Evolutionary conservation across 352 stramenopile genomes (phyloP), one percentile per base, ranked within the genome.

Genomic region (Pythium monospermum): DNA sequence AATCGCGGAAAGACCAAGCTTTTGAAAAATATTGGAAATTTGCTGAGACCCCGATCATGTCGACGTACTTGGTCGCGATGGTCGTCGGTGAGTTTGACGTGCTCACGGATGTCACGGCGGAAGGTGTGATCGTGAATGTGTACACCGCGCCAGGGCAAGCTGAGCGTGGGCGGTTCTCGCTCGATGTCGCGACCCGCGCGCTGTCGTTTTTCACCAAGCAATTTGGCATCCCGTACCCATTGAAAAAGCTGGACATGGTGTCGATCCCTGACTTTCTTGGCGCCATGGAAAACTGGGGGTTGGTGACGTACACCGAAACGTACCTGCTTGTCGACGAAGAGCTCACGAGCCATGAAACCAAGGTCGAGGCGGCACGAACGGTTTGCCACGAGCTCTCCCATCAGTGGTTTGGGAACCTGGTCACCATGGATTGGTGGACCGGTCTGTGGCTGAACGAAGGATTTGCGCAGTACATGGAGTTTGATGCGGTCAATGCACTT

Each of bases 231-330:
- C 65, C 74, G 6, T 99, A 99, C 73, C 96, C 96, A n/a, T 66
- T 99, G 13, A 96, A 97, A 36, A 99, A 99, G 74, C 72, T 98
- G 56, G 96, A 99, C 68, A 98, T 99, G 92, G 78, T 98, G 16
- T 83, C 87, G 27, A 97, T 98, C 55, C 87, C 90, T 7, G 91
- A 98, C 49, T 98, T 98, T 46, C 47, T 79, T 44, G 97, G 97
- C 61, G 86, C 97, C 59, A 96, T 98, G 95, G 94, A 96, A 77
- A 96, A 96, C 71, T 95, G 87, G 91, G 91, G 93, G 4, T 66
- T 98, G 11, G 87, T 98, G 6, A 99, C 95, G 6, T 99, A 99
- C 69, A 83, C 90, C 28, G 95, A 99, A 68, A 95, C 73, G 22
- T 85, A 79, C 52, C 63, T 98, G 44, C 61, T 98, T 19, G 87